A percentile compares a stretch with the other conserved stretches of the same genome.
These are phyloP conservation scores for Mucor ambiguus DNA, from an alignment of 371 early-diverging fungal genomes.

Conservation along the genomic window DNA sequence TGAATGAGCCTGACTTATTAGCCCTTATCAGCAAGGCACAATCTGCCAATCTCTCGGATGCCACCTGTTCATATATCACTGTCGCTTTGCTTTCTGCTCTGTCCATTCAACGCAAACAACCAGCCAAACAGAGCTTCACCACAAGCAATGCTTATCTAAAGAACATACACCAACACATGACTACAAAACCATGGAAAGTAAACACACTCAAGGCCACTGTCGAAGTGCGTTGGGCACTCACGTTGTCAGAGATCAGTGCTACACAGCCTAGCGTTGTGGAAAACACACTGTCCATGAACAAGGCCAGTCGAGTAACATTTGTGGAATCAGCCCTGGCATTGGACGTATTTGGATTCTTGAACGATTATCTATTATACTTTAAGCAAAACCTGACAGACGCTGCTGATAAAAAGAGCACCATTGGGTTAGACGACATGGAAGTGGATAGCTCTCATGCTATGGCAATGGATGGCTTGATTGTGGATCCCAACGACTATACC, in stretches of 20 bases:
- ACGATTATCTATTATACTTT: slow-evolving; percentile 30
- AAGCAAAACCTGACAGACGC: slow-evolving; percentile 18
- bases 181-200: slow-evolving; percentile 15
- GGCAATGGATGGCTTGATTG: slow-evolving; percentile 28
- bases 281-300: background rate
- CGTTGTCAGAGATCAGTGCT: background rate
- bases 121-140: background rate
- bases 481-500: slow-evolving; percentile 29
- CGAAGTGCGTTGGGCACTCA: slow-evolving; percentile 19
- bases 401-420: background rate
- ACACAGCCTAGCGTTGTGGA: background rate
- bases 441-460: slow-evolving; percentile 19
- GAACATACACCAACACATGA: slow-evolving; percentile 18
- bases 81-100: slow-evolving; percentile 20
- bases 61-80: slow-evolving; percentile 20
- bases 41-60: slow-evolving; percentile 15
- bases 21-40: slow-evolving; percentile 10
- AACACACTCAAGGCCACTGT: slow-evolving; percentile 13
- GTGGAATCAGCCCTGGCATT: slow-evolving; percentile 54
- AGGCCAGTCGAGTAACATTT: slow-evolving; percentile 25
- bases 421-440: background rate
- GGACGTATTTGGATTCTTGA: slow-evolving; percentile 62
- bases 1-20: slow-evolving; percentile 19
- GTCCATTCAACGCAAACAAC: slow-evolving; percentile 4
- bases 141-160: slow-evolving; percentile 8